phyloP scores from a whole-genome alignment of 2,329 filamentous ascomycete species.

The Bimuria novae-zelandiae region DNA sequence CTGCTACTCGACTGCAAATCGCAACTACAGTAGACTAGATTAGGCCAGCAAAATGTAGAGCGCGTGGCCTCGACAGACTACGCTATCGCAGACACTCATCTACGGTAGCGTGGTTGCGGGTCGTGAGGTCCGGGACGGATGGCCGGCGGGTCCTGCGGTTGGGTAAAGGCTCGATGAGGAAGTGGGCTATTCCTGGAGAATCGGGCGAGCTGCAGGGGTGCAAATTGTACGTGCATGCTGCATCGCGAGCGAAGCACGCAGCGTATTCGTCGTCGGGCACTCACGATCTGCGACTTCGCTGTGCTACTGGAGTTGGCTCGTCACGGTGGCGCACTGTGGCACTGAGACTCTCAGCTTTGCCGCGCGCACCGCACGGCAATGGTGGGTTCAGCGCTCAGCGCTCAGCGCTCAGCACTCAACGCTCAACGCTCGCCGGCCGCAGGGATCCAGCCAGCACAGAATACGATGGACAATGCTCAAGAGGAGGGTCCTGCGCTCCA shows the following conservation, averaged over 20 bases:
- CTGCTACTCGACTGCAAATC: not conserved
- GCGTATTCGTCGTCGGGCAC: not conserved
- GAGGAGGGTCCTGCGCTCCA: not conserved
- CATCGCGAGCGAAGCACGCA: not conserved
- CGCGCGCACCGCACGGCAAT: no score
- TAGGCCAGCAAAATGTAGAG: not conserved
- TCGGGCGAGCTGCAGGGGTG: constrained; percentile 2
- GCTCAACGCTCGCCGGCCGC: no score
- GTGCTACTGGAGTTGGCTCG: not conserved
- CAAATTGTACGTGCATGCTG: constrained; percentile 5
- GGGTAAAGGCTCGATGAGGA: not conserved
- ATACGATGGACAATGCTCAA: no score
- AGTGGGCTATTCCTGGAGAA: constrained; percentile 2
- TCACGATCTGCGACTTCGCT: not conserved
- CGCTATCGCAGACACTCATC: not conserved
- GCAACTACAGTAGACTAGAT: not conserved
- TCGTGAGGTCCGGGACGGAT: not conserved
- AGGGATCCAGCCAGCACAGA: no score
- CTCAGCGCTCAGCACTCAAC: not conserved
- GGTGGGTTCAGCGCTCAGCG: no score
- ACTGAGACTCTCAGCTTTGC: no score
- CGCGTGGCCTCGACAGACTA: not conserved
- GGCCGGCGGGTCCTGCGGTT: not conserved
- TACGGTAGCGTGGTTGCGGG: constrained; percentile 1
- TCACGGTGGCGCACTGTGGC: not conserved